A percentile compares a stretch with the other conserved stretches of the same genome.
phyloP scores from a whole-genome alignment of 2,329 filamentous ascomycete genomes.

The Bimuria novae-zelandiae region DNA sequence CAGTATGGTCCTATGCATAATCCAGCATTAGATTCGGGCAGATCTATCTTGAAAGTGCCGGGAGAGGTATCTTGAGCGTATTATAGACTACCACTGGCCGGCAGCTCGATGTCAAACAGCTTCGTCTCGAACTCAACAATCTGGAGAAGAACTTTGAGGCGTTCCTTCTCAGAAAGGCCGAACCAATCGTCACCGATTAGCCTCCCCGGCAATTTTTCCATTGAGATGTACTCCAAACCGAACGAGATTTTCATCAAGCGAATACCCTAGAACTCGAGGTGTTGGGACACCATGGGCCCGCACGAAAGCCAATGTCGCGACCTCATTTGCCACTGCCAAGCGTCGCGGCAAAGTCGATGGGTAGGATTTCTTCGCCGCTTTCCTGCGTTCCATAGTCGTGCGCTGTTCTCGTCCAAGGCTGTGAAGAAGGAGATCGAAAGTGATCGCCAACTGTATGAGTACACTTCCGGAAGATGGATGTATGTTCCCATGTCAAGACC shows the following conservation, averaged over 20 bases:
- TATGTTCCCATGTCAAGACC: constrained; percentile 16
- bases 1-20: constrained; percentile 31
- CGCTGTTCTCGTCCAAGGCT: constrained; percentile 7
- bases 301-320: constrained; percentile 43
- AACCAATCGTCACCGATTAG: constrained; percentile 28
- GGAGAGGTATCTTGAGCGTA: constrained; percentile 18
- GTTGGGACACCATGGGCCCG: constrained; percentile 30
- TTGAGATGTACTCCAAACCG: constrained; percentile 38
- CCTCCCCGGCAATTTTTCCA: constrained; percentile 33
- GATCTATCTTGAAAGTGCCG: constrained; percentile 10
- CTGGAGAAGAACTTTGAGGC: constrained; percentile 21
- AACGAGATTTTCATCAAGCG: constrained; percentile 24
- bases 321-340: constrained; percentile 45
- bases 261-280: constrained; percentile 31
- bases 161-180: constrained; percentile 23
- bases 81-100: constrained; percentile 34
- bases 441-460: constrained; percentile 28
- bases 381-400: too few relatives aligned
- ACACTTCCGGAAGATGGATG: constrained; percentile 36
- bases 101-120: constrained; percentile 23
- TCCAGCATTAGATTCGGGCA: constrained; percentile 14
- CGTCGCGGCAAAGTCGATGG: constrained; percentile 31
- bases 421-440: constrained; percentile 3
- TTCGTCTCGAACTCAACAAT: constrained; percentile 26
- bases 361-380: too few relatives aligned